Conservation (phyloP, 306 rosid genomes). For the Acacia melanoxylon region DNA sequence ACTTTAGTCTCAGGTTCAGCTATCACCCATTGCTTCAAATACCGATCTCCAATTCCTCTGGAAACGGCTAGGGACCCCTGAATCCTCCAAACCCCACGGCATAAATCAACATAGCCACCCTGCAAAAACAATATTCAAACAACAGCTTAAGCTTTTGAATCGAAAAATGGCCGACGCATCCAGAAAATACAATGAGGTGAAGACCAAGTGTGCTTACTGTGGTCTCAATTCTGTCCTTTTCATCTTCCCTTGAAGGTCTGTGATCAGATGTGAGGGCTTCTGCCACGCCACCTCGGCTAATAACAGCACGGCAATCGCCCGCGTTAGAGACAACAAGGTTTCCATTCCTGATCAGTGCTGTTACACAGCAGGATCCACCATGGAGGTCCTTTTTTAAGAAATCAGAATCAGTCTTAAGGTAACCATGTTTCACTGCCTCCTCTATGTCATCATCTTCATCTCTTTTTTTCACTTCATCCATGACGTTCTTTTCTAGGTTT, state of each 20-base stretch:
- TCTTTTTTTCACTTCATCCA: conserved; percentile 57
- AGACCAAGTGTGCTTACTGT: conserved; percentile 45
- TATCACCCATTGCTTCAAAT: conserved; percentile 78
- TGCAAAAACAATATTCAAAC: conserved; percentile 34
- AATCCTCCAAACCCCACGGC: conserved; percentile 88
- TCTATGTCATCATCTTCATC: conserved; percentile 41
- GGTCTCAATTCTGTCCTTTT: conserved; percentile 70
- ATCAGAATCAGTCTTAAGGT: conserved; percentile 76
- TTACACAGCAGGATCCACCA: conserved; percentile 89
- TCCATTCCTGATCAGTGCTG: conserved; percentile 76
- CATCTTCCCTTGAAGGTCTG: conserved; percentile 83
- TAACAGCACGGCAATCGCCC: conserved; percentile 95
- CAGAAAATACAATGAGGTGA: background rate
- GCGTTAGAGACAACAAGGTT: conserved; percentile 78
- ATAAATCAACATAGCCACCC: conserved; percentile 95
- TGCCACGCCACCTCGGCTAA: conserved; percentile 75
- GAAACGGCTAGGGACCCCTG: conserved; percentile 93
- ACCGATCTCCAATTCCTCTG: conserved; percentile 79
- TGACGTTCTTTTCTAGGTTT: conserved; percentile 67
- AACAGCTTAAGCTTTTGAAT: background rate
- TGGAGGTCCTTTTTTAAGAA: conserved; percentile 68
- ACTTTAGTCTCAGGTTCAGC: conserved; percentile 89
- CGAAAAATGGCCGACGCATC: background rate
- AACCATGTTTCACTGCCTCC: conserved; percentile 82
- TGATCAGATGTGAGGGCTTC: conserved; percentile 93